phyloP scores from a whole-genome alignment of 1,284 basidiomycete genomes.

The Tranzscheliella williamsii region DNA sequence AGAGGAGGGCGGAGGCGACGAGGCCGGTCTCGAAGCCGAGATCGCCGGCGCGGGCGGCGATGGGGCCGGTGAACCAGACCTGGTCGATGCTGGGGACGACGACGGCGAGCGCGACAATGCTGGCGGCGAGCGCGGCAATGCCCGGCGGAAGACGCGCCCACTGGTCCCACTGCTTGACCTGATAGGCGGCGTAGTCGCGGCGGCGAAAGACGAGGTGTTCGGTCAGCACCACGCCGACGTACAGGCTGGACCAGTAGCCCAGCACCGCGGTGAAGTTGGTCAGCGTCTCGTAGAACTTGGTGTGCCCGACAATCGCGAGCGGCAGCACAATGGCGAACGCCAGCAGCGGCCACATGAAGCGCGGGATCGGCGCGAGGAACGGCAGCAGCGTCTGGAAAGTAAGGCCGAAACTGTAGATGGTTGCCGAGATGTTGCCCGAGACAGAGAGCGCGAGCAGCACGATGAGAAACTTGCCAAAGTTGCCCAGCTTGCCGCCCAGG shows the following conservation, averaged over 20 bases:
- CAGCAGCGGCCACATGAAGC: slow-evolving; percentile 82
- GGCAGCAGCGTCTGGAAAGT: slow-evolving; percentile 67
- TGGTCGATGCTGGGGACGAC: slow-evolving; percentile 59
- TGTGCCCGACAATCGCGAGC: slow-evolving; percentile 69
- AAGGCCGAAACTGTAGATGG: slow-evolving; percentile 64
- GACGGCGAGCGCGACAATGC: slow-evolving; percentile 48
- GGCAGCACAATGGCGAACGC: slow-evolving; percentile 74
- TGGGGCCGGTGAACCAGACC: slow-evolving; percentile 54
- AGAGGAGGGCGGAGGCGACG: slow-evolving; percentile 51
- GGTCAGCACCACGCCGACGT: slow-evolving; percentile 68
- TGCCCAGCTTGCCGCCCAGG: slow-evolving; percentile 68
- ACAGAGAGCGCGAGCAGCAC: slow-evolving; percentile 75
- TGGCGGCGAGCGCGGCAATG: slow-evolving; percentile 63
- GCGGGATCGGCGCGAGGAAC: slow-evolving; percentile 67
- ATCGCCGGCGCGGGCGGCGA: slow-evolving; percentile 55
- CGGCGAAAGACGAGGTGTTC: slow-evolving; percentile 69
- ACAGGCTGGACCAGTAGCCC: slow-evolving; percentile 71
- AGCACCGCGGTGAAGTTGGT: slow-evolving; percentile 66
- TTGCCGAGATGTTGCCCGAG: slow-evolving; percentile 79
- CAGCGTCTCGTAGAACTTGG: slow-evolving; percentile 69
- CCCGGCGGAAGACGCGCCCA: slow-evolving; percentile 66
- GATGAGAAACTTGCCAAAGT: slow-evolving; percentile 82
- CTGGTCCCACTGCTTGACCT: slow-evolving; percentile 68
- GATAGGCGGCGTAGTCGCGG: slow-evolving; percentile 65
- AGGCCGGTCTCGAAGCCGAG: slow-evolving; percentile 62